A percentile compares a stretch with the other conserved stretches of the same genome.
Conservation (phyloP, 2,329 filamentous ascomycete species). For the Cladophialophora exuberans region DNA sequence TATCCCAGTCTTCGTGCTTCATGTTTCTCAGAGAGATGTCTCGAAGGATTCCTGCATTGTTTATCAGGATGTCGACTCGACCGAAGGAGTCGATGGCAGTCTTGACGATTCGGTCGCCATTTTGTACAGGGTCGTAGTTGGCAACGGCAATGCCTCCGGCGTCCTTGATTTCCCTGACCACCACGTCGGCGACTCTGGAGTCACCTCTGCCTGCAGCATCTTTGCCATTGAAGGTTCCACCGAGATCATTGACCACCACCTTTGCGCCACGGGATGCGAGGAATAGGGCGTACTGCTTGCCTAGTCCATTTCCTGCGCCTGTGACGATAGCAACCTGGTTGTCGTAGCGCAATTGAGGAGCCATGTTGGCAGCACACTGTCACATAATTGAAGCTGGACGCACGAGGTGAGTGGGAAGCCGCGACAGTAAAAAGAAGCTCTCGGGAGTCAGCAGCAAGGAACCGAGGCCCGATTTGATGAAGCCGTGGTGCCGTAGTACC, state of each 20-base stretch:
- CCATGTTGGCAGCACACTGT: conserved; percentile 34
- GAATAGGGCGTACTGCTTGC: conserved; percentile 81
- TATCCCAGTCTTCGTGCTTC: conserved; percentile 93
- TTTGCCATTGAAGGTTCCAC: conserved; percentile 88
- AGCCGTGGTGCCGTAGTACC: not conserved
- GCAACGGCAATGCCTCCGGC: conserved; percentile 93
- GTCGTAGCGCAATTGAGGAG: conserved; percentile 79
- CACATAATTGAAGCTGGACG: not conserved
- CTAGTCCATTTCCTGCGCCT: conserved; percentile 79
- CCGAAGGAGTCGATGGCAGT: conserved; percentile 28
- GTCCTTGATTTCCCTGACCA: conserved; percentile 62
- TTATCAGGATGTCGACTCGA: conserved; percentile 31
- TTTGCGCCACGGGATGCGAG: conserved; percentile 89
- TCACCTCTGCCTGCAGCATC: conserved; percentile 74
- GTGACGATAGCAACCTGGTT: conserved; percentile 87
- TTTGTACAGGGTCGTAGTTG: conserved; percentile 84
- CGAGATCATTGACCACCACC: conserved; percentile 95
- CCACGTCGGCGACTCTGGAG: conserved; percentile 63
- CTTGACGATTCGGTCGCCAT: conserved; percentile 77
- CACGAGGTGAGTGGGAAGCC: not conserved
- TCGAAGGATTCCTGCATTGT: conserved; percentile 58
- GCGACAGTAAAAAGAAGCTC: not conserved
- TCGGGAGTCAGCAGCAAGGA: not conserved
- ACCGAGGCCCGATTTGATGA: too few relatives aligned
- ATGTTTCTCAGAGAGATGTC: conserved; percentile 98